Percentiles rank a stretch among this genome's conserved stretches.
These are phyloP conservation scores for Blastocystis sp. DNA, from an alignment of 352 stramenopile species.

Conservation along the genomic window DNA sequence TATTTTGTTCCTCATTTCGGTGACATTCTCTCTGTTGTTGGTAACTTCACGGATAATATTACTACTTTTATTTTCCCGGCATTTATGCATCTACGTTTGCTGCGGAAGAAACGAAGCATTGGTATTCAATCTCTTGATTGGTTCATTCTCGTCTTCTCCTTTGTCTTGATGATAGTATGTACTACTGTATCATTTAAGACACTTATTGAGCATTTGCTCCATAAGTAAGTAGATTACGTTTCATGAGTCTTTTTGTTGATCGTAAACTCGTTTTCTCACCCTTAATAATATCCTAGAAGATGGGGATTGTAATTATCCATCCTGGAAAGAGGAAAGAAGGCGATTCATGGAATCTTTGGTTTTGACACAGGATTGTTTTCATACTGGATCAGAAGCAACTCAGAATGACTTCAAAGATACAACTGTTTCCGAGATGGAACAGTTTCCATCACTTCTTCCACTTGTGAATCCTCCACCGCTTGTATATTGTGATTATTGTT, in stretches of 20 bases:
- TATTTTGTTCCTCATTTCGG: conserved; percentile 53
- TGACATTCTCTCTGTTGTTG: conserved; percentile 51
- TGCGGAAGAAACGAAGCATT: not conserved
- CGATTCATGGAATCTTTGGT: not conserved
- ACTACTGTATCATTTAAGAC: conserved; percentile 28
- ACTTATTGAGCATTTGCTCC: conserved; percentile 19
- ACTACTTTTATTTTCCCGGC: conserved; percentile 56
- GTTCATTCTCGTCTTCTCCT: conserved; percentile 37
- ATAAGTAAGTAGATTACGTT: not conserved
- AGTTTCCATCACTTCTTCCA: not conserved
- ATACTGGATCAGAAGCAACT: not conserved
- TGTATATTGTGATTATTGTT: conserved; percentile 29
- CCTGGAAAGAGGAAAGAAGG: not conserved
- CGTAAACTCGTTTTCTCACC: not conserved
- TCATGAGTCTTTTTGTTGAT: conserved; percentile 38
- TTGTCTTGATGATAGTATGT: conserved; percentile 45
- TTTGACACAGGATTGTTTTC: not conserved
- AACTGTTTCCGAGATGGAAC: not conserved
- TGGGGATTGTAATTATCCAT: not conserved
- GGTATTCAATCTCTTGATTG: conserved; percentile 46
- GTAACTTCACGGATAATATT: conserved; percentile 53
- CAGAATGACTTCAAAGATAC: too few species aligned
- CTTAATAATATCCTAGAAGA: not conserved
- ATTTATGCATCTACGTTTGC: conserved; percentile 27
- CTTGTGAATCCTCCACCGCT: not conserved